Evolutionary conservation across 176 grass and related monocot genomes (phyloP).

Genomic region (Ensete ventricosum): DNA sequence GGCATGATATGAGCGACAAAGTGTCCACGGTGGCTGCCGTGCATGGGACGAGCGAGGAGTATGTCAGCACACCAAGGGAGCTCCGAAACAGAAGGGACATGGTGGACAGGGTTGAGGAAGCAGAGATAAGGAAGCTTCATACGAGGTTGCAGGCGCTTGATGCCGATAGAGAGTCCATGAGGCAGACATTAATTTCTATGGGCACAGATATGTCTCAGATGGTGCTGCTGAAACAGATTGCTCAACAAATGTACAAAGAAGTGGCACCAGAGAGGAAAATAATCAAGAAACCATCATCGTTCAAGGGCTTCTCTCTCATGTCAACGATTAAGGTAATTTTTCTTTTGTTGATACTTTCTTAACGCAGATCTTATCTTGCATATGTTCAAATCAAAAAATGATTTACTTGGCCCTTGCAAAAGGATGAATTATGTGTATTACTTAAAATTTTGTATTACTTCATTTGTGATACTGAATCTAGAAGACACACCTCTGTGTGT

Average conservation of each 20-base stretch:
- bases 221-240: slow-evolving; percentile 58
- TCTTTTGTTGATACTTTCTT: background rate
- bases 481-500: background rate
- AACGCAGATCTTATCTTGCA: background rate
- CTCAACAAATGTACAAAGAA: slow-evolving; percentile 44
- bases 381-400: background rate
- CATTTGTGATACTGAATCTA: too few relatives aligned
- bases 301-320: slow-evolving; percentile 35
- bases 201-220: slow-evolving; percentile 49
- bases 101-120: slow-evolving; percentile 25
- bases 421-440: too few relatives aligned
- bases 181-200: slow-evolving; percentile 55
- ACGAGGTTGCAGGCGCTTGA: slow-evolving; percentile 52
- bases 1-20: slow-evolving; percentile 23
- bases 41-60: slow-evolving; percentile 25
- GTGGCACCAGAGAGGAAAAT: slow-evolving; percentile 25
- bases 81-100: slow-evolving; percentile 23
- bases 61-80: slow-evolving; percentile 14
- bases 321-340: slow-evolving; percentile 57
- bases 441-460: background rate
- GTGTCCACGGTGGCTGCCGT: slow-evolving; percentile 53
- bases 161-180: slow-evolving; percentile 72
- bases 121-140: slow-evolving; percentile 52
- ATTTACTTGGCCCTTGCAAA: too few relatives aligned
- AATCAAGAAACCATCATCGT: slow-evolving; percentile 28